These are phyloP conservation scores for Diaporthe sp. DNA, from an alignment of 2,329 filamentous ascomycete genomes.

Conservation along the genomic window DNA sequence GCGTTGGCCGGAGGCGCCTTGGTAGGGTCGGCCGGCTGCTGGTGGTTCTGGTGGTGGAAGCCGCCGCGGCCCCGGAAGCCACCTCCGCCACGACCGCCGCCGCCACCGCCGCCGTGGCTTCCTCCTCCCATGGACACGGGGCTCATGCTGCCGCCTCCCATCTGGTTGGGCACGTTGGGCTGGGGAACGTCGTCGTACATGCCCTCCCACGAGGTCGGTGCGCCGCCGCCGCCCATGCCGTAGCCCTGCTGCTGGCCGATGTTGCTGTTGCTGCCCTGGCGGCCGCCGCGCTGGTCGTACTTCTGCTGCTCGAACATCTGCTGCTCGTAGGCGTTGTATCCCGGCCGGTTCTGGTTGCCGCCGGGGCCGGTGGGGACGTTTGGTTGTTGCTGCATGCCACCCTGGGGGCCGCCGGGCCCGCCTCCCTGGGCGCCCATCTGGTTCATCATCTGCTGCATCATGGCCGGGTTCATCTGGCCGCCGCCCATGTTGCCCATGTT, in stretches of 20 bases:
- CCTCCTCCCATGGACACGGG: constrained; percentile 9
- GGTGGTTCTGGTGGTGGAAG: constrained; percentile 54
- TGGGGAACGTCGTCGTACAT: constrained; percentile 98
- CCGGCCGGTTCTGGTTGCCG: constrained; percentile 60
- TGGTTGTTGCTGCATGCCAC: constrained; percentile 53
- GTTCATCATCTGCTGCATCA: constrained; percentile 70
- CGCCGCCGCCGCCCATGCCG: constrained; percentile 61
- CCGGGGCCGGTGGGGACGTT: constrained; percentile 45
- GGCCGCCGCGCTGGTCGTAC: constrained; percentile 71
- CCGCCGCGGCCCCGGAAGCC: constrained; percentile 53
- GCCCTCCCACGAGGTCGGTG: constrained; percentile 93
- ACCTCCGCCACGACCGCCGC: constrained; percentile 58
- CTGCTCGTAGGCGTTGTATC: constrained; percentile 79
- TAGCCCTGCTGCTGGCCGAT: constrained; percentile 50
- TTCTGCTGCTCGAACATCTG: constrained; percentile 84
- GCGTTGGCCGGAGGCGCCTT: constrained; percentile 82
- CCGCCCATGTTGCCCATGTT: constrained; percentile 45
- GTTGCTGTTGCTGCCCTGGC: constrained; percentile 45
- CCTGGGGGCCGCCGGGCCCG: constrained; percentile 41
- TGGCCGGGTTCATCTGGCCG: constrained; percentile 58
- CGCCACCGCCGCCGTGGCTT: constrained; percentile 52
- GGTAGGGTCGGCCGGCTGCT: constrained; percentile 61
- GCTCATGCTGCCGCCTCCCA: constrained; percentile 51
- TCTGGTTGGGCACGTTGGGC: constrained; percentile 68
- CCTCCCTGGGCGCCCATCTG: constrained; percentile 51